Evolutionary conservation across 176 grass and related monocot genomes (phyloP).

Genomic region (Tillandsia leiboldiana): DNA sequence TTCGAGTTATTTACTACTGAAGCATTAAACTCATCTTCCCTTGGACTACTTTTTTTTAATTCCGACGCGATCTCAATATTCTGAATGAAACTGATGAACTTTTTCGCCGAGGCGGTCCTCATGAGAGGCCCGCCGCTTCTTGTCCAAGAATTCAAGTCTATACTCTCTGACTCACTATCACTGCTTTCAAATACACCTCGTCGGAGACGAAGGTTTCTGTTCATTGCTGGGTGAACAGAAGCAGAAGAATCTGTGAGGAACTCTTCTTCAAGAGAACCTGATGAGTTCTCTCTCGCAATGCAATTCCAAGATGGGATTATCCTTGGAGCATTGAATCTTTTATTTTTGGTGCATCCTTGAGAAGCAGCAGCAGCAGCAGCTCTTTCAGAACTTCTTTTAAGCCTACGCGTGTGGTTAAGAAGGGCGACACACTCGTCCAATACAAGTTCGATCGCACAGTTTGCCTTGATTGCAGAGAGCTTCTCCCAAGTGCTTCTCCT

Average conservation of each 20-base stretch:
- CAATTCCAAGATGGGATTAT: constrained; percentile 98
- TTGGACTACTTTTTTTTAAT: constrained; percentile 28
- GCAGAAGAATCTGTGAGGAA: constrained; percentile 34
- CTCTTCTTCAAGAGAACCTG: constrained; percentile 83
- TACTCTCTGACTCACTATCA: constrained; percentile 90
- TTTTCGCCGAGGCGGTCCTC: constrained; percentile 72
- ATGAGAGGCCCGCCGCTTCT: constrained; percentile 90
- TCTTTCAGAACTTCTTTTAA: constrained; percentile 72
- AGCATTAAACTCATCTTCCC: constrained; percentile 29
- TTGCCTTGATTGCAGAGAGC: constrained; percentile 78
- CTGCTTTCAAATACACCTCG: constrained; percentile 49
- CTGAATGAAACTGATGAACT: constrained; percentile 86
- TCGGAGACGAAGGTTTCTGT: constrained; percentile 31
- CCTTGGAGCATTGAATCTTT: constrained; percentile 65
- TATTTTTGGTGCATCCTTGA: constrained; percentile 43
- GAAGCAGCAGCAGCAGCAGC: constrained; percentile 53
- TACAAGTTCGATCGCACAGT: constrained; percentile 80
- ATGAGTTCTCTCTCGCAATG: constrained; percentile 94
- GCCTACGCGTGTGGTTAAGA: constrained; percentile 73
- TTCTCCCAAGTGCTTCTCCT: constrained; percentile 89
- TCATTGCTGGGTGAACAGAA: constrained; percentile 22
- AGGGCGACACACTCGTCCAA: constrained; percentile 80
- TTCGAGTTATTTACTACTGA: constrained; percentile 20
- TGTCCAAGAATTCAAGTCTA: constrained; percentile 77
- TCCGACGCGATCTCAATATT: constrained; percentile 74